Evolutionary conservation across 805 yeast genomes (phyloP).

Genomic region (Zygotorulaspora chibaensis): DNA sequence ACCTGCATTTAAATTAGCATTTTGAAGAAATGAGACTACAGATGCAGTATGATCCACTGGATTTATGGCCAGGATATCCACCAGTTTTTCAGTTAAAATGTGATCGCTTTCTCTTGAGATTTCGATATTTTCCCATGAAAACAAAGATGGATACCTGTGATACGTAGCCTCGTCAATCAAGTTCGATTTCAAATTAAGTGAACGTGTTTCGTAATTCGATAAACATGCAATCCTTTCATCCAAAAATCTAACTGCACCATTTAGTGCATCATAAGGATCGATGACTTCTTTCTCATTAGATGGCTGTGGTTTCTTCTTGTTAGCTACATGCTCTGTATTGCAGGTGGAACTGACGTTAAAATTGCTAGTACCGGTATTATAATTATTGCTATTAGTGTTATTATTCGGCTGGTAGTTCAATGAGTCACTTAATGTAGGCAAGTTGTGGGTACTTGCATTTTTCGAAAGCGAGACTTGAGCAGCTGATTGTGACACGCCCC

Average conservation of each 20-base stretch:
- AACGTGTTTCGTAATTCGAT: slow-evolving; percentile 35
- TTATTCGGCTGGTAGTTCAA: slow-evolving; percentile 9
- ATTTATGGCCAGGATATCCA: slow-evolving; percentile 36
- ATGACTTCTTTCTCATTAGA: slow-evolving; percentile 37
- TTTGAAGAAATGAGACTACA: slow-evolving; percentile 31
- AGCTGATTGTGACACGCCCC: slow-evolving; percentile 33
- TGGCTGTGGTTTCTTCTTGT: slow-evolving; percentile 34
- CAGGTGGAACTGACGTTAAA: slow-evolving; percentile 28
- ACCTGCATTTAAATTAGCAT: slow-evolving; percentile 27
- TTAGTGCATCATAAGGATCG: slow-evolving; percentile 45
- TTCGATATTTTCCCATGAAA: slow-evolving; percentile 42
- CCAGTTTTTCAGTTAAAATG: slow-evolving; percentile 31
- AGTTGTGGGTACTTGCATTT: slow-evolving; percentile 21
- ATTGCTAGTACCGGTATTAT: slow-evolving; percentile 11
- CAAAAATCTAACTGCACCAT: slow-evolving; percentile 44
- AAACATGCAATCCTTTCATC: slow-evolving; percentile 45
- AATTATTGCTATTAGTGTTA: slow-evolving; percentile 1
- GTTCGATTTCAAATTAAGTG: slow-evolving; percentile 38
- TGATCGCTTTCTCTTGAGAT: slow-evolving; percentile 34
- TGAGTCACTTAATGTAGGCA: slow-evolving; percentile 31
- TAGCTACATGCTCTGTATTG: slow-evolving; percentile 10
- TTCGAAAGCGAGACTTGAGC: slow-evolving; percentile 29
- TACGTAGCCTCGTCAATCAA: slow-evolving; percentile 29
- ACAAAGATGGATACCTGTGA: slow-evolving; percentile 42
- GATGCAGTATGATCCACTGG: slow-evolving; percentile 33